phyloP scores from a whole-genome alignment of 1,284 basidiomycete genomes.

The Cutaneotrichosporon mucoides region DNA sequence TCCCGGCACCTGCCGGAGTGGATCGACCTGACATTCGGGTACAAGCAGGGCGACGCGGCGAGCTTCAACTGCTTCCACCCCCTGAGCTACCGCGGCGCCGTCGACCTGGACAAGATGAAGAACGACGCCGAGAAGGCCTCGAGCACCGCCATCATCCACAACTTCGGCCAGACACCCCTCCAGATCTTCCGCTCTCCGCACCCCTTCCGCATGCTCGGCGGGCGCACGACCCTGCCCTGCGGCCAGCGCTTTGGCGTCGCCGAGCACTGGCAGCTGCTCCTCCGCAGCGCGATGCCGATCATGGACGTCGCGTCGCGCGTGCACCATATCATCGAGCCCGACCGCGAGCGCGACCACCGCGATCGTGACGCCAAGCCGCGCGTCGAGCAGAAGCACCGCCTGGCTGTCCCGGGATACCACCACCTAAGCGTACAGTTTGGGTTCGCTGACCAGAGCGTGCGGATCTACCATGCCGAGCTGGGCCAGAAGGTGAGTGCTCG shows the following conservation, averaged over 20 bases:
- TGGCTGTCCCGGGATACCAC: constrained; percentile 23
- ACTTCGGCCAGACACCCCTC: constrained; percentile 84
- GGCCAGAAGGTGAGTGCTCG: constrained; percentile 12
- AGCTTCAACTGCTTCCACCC: constrained; percentile 89
- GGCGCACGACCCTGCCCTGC: constrained; percentile 63
- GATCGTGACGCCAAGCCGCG: constrained; percentile 28
- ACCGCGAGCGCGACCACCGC: constrained; percentile 5
- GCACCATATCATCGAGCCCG: constrained; percentile 54
- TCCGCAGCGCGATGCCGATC: constrained; percentile 46
- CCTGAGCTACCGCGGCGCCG: constrained; percentile 86
- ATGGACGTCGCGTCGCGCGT: constrained; percentile 55
- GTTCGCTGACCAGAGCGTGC: constrained; percentile 40
- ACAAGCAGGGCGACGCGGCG: constrained; percentile 73
- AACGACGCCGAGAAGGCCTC: constrained; percentile 85
- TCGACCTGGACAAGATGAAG: constrained; percentile 79
- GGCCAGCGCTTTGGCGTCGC: constrained; percentile 70
- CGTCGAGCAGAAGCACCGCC: constrained; percentile 25
- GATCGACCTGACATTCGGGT: constrained; percentile 84
- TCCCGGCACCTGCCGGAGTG: constrained; percentile 79
- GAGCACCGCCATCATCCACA: constrained; percentile 91
- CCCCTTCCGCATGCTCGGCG: constrained; percentile 64
- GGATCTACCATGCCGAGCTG: constrained; percentile 46
- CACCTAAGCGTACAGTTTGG: constrained; percentile 42
- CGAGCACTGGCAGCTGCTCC: constrained; percentile 54
- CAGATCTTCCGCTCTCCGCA: constrained; percentile 84